Evolutionary conservation across 768 basidiomycete genomes (phyloP).

Genomic region (Tubosaeta sp.): DNA sequence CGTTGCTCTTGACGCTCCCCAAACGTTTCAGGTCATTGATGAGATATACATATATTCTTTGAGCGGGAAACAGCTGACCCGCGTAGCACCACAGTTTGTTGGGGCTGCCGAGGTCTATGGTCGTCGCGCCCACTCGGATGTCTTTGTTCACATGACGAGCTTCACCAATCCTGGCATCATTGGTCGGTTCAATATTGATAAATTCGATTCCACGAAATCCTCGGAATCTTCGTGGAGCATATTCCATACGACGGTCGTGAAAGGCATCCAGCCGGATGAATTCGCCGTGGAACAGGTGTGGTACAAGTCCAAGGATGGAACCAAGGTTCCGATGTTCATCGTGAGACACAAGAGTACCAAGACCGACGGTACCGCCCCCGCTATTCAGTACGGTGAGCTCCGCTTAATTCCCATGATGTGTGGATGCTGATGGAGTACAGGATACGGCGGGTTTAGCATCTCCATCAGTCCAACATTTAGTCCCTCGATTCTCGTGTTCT

Average conservation of each 20-base stretch:
- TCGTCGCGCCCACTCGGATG: slow-evolving; percentile 49
- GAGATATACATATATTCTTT: slow-evolving; percentile 70
- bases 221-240: slow-evolving; percentile 55
- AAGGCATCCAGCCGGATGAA: slow-evolving; percentile 60
- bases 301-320: slow-evolving; percentile 77
- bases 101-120: slow-evolving; percentile 55
- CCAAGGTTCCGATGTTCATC: slow-evolving; percentile 81
- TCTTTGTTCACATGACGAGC: slow-evolving; percentile 61
- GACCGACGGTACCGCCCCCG: slow-evolving; percentile 71
- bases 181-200: slow-evolving; percentile 55
- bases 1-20: slow-evolving; percentile 2
- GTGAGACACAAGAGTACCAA: slow-evolving; percentile 68
- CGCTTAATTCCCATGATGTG: neutral
- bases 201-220: slow-evolving; percentile 18
- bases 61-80: slow-evolving; percentile 47
- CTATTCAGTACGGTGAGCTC: slow-evolving; percentile 65
- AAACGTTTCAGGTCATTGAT: slow-evolving; percentile 56
- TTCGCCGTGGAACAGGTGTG: slow-evolving; percentile 75
- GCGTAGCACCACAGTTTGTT: slow-evolving; percentile 62
- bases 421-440: slow-evolving; percentile 29
- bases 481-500: slow-evolving; percentile 64
- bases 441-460: slow-evolving; percentile 79
- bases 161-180: slow-evolving; percentile 73
- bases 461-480: slow-evolving; percentile 72
- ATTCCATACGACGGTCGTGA: slow-evolving; percentile 54